Conservation (phyloP, 345 rosid species). For the Hevea brasiliensis region DNA sequence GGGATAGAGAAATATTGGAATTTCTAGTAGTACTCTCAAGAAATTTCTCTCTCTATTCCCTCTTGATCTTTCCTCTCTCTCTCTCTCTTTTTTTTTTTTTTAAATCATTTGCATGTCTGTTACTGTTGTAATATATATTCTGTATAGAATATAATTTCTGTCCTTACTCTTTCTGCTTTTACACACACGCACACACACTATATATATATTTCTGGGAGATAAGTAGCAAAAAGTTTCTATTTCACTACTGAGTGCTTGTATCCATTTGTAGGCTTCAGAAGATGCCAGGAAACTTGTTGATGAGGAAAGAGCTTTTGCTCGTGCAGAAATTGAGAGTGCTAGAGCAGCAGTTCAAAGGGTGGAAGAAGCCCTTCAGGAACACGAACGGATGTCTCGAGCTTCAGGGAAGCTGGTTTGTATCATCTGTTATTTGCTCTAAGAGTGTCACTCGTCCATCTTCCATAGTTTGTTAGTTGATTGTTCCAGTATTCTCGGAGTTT, state of each 20-base stretch:
- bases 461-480: background rate
- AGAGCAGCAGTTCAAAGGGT: constrained; percentile 97
- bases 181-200: too few relatives aligned
- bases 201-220: background rate
- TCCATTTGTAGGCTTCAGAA: constrained; percentile 72
- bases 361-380: constrained; percentile 90
- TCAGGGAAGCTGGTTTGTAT: constrained; percentile 63
- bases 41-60: background rate
- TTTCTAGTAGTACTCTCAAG: background rate
- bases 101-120: too few relatives aligned
- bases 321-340: constrained; percentile 94
- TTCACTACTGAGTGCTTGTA: constrained; percentile 23
- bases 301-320: constrained; percentile 94
- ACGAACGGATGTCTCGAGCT: constrained; percentile 71
- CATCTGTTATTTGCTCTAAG: background rate
- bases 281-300: constrained; percentile 96
- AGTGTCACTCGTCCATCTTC: background rate
- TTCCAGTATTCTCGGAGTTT: background rate
- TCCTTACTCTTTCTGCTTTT: background rate
- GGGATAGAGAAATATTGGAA: background rate
- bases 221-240: background rate
- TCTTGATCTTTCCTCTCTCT: too few relatives aligned
- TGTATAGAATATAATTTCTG: background rate
- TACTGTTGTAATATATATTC: background rate
- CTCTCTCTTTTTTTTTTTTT: too few relatives aligned